A percentile compares a stretch with the other conserved stretches of the same genome.
Evolutionary conservation across 78 protist species (phyloP).

Genomic region (Dictyostelium capitatum): DNA sequence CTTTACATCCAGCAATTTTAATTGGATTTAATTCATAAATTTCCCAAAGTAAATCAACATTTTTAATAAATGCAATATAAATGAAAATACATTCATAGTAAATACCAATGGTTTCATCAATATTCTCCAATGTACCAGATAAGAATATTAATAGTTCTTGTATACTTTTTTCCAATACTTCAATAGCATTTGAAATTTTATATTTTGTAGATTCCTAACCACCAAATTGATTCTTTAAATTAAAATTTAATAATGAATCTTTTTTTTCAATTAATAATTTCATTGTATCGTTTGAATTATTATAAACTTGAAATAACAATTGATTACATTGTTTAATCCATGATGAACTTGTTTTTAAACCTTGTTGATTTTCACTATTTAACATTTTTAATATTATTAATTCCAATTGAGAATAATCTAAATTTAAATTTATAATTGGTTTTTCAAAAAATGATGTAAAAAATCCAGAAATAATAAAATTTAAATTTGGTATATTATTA

Average conservation of each 20-base stretch:
- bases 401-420: background rate
- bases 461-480: background rate
- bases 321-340: background rate
- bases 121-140: background rate
- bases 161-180: background rate
- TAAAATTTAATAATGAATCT: background rate
- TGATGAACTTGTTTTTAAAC: background rate
- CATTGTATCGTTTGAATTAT: background rate
- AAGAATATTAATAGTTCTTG: background rate
- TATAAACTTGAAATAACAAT: background rate
- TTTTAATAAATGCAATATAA: constrained; percentile 1
- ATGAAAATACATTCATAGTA: background rate
- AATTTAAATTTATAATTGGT: background rate
- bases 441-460: background rate
- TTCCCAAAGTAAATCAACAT: constrained; percentile 8
- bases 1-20: background rate
- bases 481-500: background rate
- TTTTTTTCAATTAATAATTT: constrained; percentile 5
- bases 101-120: background rate
- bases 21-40: background rate
- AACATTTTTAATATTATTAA: background rate
- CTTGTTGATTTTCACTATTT: background rate
- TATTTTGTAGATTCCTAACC: background rate
- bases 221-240: background rate
- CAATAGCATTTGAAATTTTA: background rate